Percentiles rank a stretch among this genome's conserved stretches.
phyloP scores from a whole-genome alignment of 192 early-diverging fungal species.

The Entomortierella beljakovae region DNA sequence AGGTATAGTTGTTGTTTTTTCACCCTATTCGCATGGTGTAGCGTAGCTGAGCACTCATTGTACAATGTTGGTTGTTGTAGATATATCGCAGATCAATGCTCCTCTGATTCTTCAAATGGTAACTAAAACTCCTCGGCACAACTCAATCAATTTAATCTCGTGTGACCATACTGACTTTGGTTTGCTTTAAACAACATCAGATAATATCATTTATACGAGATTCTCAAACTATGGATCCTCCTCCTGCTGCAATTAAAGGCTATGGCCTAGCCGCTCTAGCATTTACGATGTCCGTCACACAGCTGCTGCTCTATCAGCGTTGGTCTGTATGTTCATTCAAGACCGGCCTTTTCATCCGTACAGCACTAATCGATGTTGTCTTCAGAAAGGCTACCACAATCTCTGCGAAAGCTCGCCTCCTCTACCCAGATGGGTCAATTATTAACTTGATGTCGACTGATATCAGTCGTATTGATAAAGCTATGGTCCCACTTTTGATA shows the following conservation, averaged over 20 bases:
- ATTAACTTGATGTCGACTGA: slow-evolving; percentile 65
- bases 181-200: neutral
- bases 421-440: slow-evolving; percentile 51
- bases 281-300: slow-evolving; percentile 2
- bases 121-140: neutral
- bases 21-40: too few species aligned
- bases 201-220: neutral
- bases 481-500: slow-evolving; percentile 23
- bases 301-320: slow-evolving; percentile 36
- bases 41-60: too few species aligned
- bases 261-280: slow-evolving; percentile 30
- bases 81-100: neutral
- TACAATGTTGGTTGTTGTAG: too few species aligned
- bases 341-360: slow-evolving; percentile 40
- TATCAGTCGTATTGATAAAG: slow-evolving; percentile 33
- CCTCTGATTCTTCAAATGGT: neutral
- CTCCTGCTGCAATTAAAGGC: slow-evolving; percentile 32
- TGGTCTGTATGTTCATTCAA: slow-evolving; percentile 43
- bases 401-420: slow-evolving; percentile 27
- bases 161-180: too few species aligned
- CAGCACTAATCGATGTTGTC: slow-evolving; percentile 41
- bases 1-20: slow-evolving; percentile 14
- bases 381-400: slow-evolving; percentile 44
- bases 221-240: neutral
- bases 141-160: too few species aligned